Evolutionary conservation across 371 early-diverging fungal species (phyloP).

Genomic region (Saksenaea oblongispora): DNA sequence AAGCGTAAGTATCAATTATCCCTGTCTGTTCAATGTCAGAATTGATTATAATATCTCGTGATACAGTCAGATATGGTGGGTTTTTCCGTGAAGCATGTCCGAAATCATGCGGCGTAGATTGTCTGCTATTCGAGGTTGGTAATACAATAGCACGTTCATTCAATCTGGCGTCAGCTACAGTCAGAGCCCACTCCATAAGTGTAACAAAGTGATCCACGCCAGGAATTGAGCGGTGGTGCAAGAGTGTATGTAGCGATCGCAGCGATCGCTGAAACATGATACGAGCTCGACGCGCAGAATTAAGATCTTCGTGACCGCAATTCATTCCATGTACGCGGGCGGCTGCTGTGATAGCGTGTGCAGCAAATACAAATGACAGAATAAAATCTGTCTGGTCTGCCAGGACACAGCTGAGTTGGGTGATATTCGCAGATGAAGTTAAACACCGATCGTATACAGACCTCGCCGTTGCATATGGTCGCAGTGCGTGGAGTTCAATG

Average conservation of each 20-base stretch:
- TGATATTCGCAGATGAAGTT: slow-evolving; percentile 25
- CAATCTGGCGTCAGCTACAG: background rate
- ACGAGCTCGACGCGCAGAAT: slow-evolving; percentile 31
- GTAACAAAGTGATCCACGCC: slow-evolving; percentile 22
- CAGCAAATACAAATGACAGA: slow-evolving; percentile 22
- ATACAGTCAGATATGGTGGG: background rate
- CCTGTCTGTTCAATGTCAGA: background rate
- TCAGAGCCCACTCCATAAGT: background rate
- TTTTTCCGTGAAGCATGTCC: background rate
- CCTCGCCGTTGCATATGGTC: slow-evolving; percentile 17
- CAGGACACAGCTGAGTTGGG: slow-evolving; percentile 23
- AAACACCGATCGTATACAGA: slow-evolving; percentile 23
- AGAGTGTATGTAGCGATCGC: slow-evolving; percentile 16
- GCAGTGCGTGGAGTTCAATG: slow-evolving; percentile 22
- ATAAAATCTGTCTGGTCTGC: slow-evolving; percentile 23
- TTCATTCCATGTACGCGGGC: slow-evolving; percentile 42
- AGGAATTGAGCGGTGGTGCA: slow-evolving; percentile 21
- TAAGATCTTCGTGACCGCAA: slow-evolving; percentile 22
- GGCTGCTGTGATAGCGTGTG: slow-evolving; percentile 36
- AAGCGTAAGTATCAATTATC: background rate
- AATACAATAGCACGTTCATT: background rate
- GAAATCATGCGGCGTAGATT: background rate
- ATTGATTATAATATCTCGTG: background rate
- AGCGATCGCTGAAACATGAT: slow-evolving; percentile 44
- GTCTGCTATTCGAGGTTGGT: background rate